A percentile compares a stretch with the other conserved stretches of the same genome.
These are phyloP conservation scores for Ophiorrhiza pumila DNA, from an alignment of 257 asterid genomes.

Conservation along the genomic window DNA sequence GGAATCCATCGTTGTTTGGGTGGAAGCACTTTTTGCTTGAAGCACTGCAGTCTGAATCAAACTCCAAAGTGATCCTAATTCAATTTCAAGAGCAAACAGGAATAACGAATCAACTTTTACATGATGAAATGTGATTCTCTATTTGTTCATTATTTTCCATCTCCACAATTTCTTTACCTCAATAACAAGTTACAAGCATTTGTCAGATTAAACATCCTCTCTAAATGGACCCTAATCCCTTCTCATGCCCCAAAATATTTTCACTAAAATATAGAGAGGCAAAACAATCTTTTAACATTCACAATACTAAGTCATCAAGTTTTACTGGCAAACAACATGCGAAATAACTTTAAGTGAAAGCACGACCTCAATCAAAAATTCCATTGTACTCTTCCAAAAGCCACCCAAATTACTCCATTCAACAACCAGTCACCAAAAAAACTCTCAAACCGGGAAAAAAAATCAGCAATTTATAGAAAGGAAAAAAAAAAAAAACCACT, in stretches of 20 bases:
- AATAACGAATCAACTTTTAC: not conserved
- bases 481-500: too few relatives aligned
- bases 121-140: not conserved
- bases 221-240: not conserved
- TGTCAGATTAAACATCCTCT: not conserved
- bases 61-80: not conserved
- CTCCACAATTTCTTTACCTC: too few relatives aligned
- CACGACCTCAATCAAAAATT: not conserved
- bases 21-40: not conserved
- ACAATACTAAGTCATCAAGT: not conserved
- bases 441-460: too few relatives aligned
- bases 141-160: not conserved
- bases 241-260: too few relatives aligned
- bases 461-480: too few relatives aligned
- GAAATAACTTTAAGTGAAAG: too few relatives aligned
- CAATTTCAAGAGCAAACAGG: too few relatives aligned
- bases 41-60: not conserved
- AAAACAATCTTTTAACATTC: too few relatives aligned
- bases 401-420: too few relatives aligned
- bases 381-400: too few relatives aligned
- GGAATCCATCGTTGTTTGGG: slow-evolving; percentile 31
- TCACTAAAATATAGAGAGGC: too few relatives aligned
- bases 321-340: not conserved
- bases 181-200: not conserved
- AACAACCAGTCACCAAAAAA: too few relatives aligned